A percentile compares a stretch with the other conserved stretches of the same genome.
phyloP scores from a whole-genome alignment of 164 flowering plant genomes.

The Berberis thunbergii region DNA sequence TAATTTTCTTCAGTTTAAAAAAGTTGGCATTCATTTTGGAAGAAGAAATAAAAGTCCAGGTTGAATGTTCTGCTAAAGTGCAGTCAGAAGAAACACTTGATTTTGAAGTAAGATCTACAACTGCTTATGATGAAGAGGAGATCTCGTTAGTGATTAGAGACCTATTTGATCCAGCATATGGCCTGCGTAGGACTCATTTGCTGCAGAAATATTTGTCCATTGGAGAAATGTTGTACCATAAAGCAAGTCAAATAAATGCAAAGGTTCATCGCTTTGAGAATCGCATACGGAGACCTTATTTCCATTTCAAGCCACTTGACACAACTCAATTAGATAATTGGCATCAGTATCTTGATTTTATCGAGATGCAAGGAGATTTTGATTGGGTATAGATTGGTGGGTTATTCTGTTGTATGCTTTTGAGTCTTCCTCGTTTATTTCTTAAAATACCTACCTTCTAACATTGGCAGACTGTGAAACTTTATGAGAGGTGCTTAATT shows the following conservation, averaged over 20 bases:
- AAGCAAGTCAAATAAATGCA: constrained; percentile 40
- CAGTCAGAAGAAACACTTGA: constrained; percentile 14
- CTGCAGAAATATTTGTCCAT: constrained; percentile 42
- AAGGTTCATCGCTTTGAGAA: constrained; percentile 53
- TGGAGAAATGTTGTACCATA: constrained; percentile 52
- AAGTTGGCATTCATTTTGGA: constrained; percentile 43
- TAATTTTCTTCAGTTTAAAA: constrained; percentile 45
- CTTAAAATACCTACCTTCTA: constrained; percentile 10
- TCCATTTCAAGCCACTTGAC: constrained; percentile 72
- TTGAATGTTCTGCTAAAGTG: constrained; percentile 12
- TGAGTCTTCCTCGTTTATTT: background rate
- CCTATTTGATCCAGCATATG: constrained; percentile 36
- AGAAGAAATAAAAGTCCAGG: constrained; percentile 34
- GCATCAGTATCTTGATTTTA: constrained; percentile 81
- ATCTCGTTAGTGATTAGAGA: constrained; percentile 36
- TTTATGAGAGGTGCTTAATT: constrained; percentile 90
- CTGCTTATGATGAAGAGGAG: constrained; percentile 28
- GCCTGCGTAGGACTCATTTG: constrained; percentile 21
- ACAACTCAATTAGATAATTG: constrained; percentile 62
- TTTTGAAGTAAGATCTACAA: constrained; percentile 9
- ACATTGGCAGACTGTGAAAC: constrained; percentile 59
- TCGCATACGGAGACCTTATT: constrained; percentile 57
- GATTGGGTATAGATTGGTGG: constrained; percentile 56
- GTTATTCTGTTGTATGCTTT: constrained; percentile 6
- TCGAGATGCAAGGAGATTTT: constrained; percentile 73